Conservation (phyloP, 441 rosid species). For the Croton laevigatus region DNA sequence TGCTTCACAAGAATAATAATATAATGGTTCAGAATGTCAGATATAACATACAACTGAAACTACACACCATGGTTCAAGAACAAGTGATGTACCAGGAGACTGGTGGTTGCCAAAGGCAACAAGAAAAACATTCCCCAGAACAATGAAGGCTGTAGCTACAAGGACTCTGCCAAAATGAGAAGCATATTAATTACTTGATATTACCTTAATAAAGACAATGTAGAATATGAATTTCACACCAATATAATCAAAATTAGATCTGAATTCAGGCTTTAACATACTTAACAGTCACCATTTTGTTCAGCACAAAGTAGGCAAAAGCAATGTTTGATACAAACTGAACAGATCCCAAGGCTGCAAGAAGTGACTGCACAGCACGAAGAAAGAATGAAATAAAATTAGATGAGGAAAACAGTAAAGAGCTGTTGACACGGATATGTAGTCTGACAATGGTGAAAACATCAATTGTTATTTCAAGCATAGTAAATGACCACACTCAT, state of each 20-base stretch:
- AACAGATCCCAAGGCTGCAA: constrained; percentile 97
- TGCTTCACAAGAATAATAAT: background rate
- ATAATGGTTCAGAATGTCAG: background rate
- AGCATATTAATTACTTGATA: constrained; percentile 19
- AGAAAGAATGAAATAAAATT: constrained; percentile 10
- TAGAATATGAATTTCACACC: constrained; percentile 8
- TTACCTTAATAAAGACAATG: constrained; percentile 7
- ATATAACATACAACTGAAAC: constrained; percentile 9
- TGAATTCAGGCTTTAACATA: constrained; percentile 45
- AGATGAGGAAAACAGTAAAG: background rate
- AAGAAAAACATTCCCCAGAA: constrained; percentile 90
- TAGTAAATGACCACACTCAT: background rate
- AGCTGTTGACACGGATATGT: background rate
- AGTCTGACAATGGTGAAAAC: background rate
- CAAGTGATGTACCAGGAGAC: constrained; percentile 74
- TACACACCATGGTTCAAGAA: constrained; percentile 3
- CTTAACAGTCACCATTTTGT: constrained; percentile 93
- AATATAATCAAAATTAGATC: constrained; percentile 19
- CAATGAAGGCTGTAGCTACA: constrained; percentile 88
- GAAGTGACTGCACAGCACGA: constrained; percentile 74
- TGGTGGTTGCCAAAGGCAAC: constrained; percentile 98
- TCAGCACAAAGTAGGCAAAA: constrained; percentile 82
- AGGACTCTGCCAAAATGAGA: constrained; percentile 56
- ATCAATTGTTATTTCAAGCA: background rate
- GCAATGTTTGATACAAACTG: constrained; percentile 97